Conservation (phyloP, 176 grass and related monocot genomes). For the Urochloa ruziziensis region DNA sequence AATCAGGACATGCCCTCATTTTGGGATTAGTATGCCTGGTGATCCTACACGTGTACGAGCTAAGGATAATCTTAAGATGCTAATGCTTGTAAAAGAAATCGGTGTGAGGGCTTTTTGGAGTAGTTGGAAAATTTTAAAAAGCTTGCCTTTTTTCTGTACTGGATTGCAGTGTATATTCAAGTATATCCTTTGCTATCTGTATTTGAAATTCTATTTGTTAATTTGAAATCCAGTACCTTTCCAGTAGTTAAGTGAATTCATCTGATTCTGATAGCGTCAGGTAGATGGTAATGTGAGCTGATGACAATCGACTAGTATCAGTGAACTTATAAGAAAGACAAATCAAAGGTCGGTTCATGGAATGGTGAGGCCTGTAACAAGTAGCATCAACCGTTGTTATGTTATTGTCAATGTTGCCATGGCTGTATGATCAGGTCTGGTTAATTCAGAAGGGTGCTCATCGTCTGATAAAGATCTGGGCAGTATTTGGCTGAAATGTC, state of each 20-base stretch:
- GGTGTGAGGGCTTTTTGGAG: not conserved
- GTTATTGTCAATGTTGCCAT: not conserved
- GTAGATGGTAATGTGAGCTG: not conserved
- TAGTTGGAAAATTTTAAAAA: conserved; percentile 4
- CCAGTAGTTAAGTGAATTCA: not conserved
- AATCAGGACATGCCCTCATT: conserved; percentile 5
- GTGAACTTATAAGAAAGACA: not conserved
- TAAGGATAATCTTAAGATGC: not conserved
- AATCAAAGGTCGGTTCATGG: not conserved
- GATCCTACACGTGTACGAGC: conserved; percentile 31
- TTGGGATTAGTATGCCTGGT: not conserved
- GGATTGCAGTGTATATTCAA: not conserved
- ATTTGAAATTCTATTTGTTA: not conserved
- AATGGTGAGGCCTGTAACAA: conserved; percentile 6
- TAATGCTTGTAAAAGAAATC: not conserved
- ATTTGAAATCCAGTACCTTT: not conserved
- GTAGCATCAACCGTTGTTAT: not conserved
- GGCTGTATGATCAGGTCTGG: not conserved
- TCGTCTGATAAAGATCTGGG: not conserved
- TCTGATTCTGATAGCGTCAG: not conserved
- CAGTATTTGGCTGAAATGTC: conserved; percentile 26
- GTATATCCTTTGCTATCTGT: conserved; percentile 6
- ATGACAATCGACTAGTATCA: not conserved
- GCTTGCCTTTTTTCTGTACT: not conserved
- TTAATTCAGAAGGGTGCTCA: not conserved